Percentiles rank a stretch among this genome's conserved stretches.
Conservation (phyloP, 306 rosid genomes). For the Vigna mungo region DNA sequence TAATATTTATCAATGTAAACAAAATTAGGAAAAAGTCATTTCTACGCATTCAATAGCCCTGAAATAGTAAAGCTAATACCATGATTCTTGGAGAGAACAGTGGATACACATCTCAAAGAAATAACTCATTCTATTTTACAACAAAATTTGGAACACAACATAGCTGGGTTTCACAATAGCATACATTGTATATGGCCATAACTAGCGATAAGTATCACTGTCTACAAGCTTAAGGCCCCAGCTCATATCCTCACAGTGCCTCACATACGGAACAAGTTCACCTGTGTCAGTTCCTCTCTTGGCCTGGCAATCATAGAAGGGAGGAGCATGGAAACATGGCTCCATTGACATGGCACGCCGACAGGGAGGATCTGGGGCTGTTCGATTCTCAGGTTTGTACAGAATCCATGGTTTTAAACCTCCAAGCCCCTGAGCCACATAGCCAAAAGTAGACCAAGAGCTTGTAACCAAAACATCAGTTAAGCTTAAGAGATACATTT, state of each 20-base stretch:
- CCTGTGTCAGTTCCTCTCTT: conserved; percentile 73
- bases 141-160: conserved; percentile 40
- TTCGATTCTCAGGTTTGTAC: conserved; percentile 69
- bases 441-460: conserved; percentile 87
- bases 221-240: conserved; percentile 86
- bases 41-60: not conserved
- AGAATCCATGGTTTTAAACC: conserved; percentile 82
- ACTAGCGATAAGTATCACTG: not conserved
- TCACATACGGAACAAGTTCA: conserved; percentile 67
- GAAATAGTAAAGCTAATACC: conserved; percentile 3
- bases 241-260: conserved; percentile 85
- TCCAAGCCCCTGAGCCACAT: conserved; percentile 79
- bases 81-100: not conserved
- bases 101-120: not conserved
- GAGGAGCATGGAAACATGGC: conserved; percentile 86
- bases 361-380: conserved; percentile 68
- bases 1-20: no score
- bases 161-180: conserved; percentile 8
- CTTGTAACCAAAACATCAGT: conserved; percentile 69
- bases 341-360: conserved; percentile 77
- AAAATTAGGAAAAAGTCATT: not conserved
- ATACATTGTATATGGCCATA: conserved; percentile 12
- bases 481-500: conserved; percentile 75
- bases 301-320: conserved; percentile 80
- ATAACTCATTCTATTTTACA: conserved; percentile 42